Evolutionary conservation across 2,329 filamentous ascomycete genomes (phyloP).

Genomic region (Phialophora chinensis): DNA sequence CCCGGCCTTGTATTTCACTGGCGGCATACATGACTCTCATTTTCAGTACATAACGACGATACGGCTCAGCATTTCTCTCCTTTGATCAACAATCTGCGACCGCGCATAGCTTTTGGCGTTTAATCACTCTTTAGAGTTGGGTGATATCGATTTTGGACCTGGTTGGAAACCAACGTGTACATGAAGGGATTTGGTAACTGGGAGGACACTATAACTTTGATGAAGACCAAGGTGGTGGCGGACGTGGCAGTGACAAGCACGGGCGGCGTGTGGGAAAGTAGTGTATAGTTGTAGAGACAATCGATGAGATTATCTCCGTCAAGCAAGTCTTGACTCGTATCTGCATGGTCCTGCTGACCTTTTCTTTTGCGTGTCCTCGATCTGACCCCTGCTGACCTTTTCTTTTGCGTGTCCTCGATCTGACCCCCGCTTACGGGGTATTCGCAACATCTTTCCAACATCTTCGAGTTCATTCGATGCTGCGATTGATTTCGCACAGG

Average conservation of each 20-base stretch:
- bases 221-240: not conserved
- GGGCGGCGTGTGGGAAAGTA: constrained; percentile 1
- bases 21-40: constrained; percentile 20
- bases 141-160: constrained; percentile 1
- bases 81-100: constrained; percentile 33
- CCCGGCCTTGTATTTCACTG: constrained; percentile 5
- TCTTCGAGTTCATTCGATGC: not conserved
- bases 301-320: constrained; percentile 16
- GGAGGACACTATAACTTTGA: constrained; percentile 13
- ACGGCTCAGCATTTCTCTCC: constrained; percentile 38
- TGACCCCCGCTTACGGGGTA: not conserved
- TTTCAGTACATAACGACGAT: constrained; percentile 33
- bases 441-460: not conserved
- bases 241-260: not conserved
- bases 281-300: constrained; percentile 13
- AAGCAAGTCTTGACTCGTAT: not conserved
- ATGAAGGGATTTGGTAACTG: constrained; percentile 19
- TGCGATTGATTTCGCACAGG: not conserved
- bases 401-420: not conserved
- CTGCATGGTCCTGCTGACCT: not conserved
- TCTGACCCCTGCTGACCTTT: not conserved
- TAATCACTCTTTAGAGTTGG: constrained; percentile 5
- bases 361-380: not conserved
- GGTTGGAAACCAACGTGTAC: constrained; percentile 16
- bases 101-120: constrained; percentile 35